phyloP scores from a whole-genome alignment of 164 flowering plant species.

The Amborella trichopoda region DNA sequence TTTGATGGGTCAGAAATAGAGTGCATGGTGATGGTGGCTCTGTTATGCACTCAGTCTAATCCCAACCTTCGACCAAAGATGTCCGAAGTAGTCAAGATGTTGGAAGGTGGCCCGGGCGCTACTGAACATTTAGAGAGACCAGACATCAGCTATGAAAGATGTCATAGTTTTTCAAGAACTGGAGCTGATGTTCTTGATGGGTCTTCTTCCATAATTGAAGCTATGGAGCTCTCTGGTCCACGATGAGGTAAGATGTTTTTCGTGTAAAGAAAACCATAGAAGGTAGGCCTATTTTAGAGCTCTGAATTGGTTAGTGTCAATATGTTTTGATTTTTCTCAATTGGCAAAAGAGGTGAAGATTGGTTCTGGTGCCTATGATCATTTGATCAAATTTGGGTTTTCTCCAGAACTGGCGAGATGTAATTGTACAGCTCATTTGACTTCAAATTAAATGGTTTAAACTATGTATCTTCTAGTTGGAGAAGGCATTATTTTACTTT shows the following conservation, averaged over 20 bases:
- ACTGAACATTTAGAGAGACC: conserved; percentile 27
- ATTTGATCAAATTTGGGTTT: too few species aligned
- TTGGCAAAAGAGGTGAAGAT: too few species aligned
- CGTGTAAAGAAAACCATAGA: too few species aligned
- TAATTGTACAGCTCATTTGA: too few species aligned
- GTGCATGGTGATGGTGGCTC: conserved; percentile 46
- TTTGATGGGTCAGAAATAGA: conserved; percentile 45
- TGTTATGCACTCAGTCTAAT: conserved; percentile 60
- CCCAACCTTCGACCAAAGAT: conserved; percentile 77
- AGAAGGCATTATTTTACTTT: too few species aligned
- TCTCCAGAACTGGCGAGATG: too few species aligned
- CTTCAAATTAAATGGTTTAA: too few species aligned
- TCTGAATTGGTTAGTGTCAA: too few species aligned
- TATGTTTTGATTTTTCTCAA: too few species aligned
- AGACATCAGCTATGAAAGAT: conserved; percentile 20
- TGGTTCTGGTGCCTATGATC: too few species aligned
- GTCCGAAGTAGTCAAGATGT: conserved; percentile 61
- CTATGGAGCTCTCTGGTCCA: conserved; percentile 97
- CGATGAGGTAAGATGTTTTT: conserved; percentile 28
- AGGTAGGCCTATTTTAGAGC: background rate
- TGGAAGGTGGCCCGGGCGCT: conserved; percentile 45
- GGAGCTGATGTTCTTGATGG: conserved; percentile 39
- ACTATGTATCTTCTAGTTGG: too few species aligned
- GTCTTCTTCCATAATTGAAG: conserved; percentile 69
- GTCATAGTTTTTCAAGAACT: conserved; percentile 41